Evolutionary conservation across 371 early-diverging fungal species (phyloP).

Genomic region (Apophysomyces elegans): DNA sequence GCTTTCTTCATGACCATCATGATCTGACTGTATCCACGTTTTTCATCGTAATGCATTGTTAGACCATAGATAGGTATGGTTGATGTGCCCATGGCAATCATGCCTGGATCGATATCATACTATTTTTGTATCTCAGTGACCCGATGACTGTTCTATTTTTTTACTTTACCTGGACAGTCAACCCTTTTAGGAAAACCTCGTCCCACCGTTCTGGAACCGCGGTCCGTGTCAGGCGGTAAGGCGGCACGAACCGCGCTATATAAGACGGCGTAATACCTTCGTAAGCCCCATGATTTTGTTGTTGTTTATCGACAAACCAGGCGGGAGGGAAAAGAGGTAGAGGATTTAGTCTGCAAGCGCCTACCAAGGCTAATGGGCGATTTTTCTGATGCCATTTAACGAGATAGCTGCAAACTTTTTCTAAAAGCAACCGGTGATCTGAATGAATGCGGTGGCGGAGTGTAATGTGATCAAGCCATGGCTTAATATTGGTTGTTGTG

Average conservation of each 20-base stretch:
- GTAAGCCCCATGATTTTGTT: slow-evolving; percentile 25
- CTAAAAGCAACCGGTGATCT: slow-evolving; percentile 35
- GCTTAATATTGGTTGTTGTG: slow-evolving; percentile 26
- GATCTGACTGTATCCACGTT: slow-evolving; percentile 36
- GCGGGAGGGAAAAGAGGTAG: slow-evolving; percentile 45
- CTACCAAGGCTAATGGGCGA: slow-evolving; percentile 32
- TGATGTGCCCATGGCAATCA: slow-evolving; percentile 24
- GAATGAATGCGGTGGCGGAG: slow-evolving; percentile 37
- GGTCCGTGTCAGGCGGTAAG: slow-evolving; percentile 31
- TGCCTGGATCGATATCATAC: slow-evolving; percentile 33
- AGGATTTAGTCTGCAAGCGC: slow-evolving; percentile 33
- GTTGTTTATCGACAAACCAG: slow-evolving; percentile 44
- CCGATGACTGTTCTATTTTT: slow-evolving; percentile 9
- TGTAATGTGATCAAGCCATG: slow-evolving; percentile 40
- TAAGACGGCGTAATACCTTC: slow-evolving; percentile 47
- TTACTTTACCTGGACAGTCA: slow-evolving; percentile 42
- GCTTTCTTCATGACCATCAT: slow-evolving; percentile 49
- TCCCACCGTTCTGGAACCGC: slow-evolving; percentile 49
- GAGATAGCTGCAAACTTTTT: slow-evolving; percentile 37
- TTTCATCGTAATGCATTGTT: slow-evolving; percentile 38
- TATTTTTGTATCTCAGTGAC: slow-evolving; percentile 15
- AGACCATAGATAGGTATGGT: slow-evolving; percentile 37
- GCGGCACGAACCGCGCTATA: slow-evolving; percentile 46
- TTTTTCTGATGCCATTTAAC: slow-evolving; percentile 43
- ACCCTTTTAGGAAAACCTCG: slow-evolving; percentile 46